Evolutionary conservation across 2,329 filamentous ascomycete genomes (phyloP), one percentile per base, ranked within the genome.

Genomic region (Trichophyton verrucosum): DNA sequence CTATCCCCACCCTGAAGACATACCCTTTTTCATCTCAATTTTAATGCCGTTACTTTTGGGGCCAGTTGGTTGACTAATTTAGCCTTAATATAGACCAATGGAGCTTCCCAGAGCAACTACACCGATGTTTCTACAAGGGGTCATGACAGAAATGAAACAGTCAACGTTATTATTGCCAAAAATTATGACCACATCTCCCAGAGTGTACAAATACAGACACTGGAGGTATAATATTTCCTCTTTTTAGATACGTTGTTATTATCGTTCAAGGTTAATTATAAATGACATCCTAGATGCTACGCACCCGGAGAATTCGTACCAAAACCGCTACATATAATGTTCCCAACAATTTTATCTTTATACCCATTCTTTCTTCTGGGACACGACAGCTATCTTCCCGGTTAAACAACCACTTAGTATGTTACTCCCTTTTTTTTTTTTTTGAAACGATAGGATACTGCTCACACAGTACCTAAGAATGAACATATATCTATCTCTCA

Each of bases 401-500:
- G 30, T 65, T 79, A 13, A 76, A 76, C 51, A 63, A 68, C 51
- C 76, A 79, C 65, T 65, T 80, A 51, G 76, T 78, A 30, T 44
- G 67, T 60, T 61, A 7, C 24, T 38, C 33, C 8, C 13, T 20
- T 20, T 20, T 20, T 20, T 20, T 20, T 20, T 30, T 8, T 36
- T 17, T 13, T n/a, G 6, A n/a, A 44, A 33, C 20, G 33, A 38
- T 24, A 24, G 30, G n/a, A 24, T 38, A 1, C 46, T 17, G 15
- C 40, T 61, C 9, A 22, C 17, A 42, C 47, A 30, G 15, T 60
- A 33, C 44, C 20, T 63, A 79, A 30, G 72, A 95, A 91, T 67
- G 90, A 97, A 62, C 84, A 88, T 65, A 86, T 97, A 66, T 89
- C 91, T 70, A 85, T 97, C 61, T 92, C 89, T 0, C 91, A 97